Percentiles rank a stretch among this genome's conserved stretches.
These are phyloP conservation scores for Nicotiana benthamiana DNA, from an alignment of 257 asterid genomes.

Conservation along the genomic window DNA sequence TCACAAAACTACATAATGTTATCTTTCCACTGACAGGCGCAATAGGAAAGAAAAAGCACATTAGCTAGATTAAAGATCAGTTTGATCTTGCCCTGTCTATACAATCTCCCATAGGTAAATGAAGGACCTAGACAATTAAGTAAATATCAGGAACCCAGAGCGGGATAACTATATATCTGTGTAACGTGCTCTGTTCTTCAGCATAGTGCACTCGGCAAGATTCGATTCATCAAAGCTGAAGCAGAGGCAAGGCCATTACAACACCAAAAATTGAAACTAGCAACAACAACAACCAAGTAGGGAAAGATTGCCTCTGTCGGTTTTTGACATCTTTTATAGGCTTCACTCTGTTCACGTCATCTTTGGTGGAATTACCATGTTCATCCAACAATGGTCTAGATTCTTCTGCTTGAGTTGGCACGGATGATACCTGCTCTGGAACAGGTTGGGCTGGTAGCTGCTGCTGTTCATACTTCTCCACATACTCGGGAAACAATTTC, in stretches of 20 bases:
- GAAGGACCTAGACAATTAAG: not conserved
- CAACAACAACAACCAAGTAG: conserved; percentile 67
- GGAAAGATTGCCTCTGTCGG: conserved; percentile 42
- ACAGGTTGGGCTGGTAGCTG: conserved; percentile 41
- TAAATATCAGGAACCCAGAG: not conserved
- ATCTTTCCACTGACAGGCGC: not conserved
- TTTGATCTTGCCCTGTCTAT: not conserved
- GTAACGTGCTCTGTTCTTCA: not conserved
- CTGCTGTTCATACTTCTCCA: conserved; percentile 70
- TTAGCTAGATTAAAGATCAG: not conserved
- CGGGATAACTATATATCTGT: not conserved
- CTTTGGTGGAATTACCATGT: conserved; percentile 30
- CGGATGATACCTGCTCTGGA: conserved; percentile 32
- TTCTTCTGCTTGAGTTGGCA: conserved; percentile 21
- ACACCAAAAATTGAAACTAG: conserved; percentile 57
- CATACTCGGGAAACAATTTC: conserved; percentile 78
- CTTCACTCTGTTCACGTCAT: conserved; percentile 27
- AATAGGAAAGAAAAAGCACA: not conserved
- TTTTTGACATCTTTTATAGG: conserved; percentile 37
- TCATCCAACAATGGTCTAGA: conserved; percentile 31
- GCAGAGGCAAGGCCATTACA: conserved; percentile 90
- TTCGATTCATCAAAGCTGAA: conserved; percentile 46
- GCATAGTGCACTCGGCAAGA: not conserved
- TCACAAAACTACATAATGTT: not conserved
- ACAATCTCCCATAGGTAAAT: not conserved